These are phyloP conservation scores for Penicillium cataractarum DNA, from an alignment of 495 filamentous ascomycete species.

Conservation along the genomic window DNA sequence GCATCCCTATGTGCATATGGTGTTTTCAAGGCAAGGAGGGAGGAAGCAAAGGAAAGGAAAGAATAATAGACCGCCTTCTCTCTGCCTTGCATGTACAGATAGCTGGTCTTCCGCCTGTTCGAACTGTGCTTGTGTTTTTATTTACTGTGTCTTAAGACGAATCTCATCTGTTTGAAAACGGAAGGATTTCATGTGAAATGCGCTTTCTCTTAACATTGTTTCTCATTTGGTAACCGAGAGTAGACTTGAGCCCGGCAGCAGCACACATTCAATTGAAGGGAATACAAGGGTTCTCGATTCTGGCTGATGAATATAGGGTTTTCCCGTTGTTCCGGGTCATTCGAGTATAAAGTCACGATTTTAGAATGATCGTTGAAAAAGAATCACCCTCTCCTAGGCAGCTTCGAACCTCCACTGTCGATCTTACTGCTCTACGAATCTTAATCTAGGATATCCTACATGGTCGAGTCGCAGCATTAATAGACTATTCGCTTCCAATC, in stretches of 20 bases:
- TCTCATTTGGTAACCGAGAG: not conserved
- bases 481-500: not conserved
- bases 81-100: constrained; percentile 55
- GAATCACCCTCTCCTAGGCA: no score
- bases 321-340: no score
- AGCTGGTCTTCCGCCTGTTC: constrained; percentile 51
- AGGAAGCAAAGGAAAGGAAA: constrained; percentile 27
- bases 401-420: no score
- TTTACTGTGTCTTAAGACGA: constrained; percentile 37
- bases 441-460: no score
- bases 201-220: not conserved
- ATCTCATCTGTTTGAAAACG: constrained; percentile 43
- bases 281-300: no score
- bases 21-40: constrained; percentile 34
- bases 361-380: no score
- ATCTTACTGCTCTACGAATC: no score
- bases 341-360: no score
- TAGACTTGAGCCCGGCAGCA: not conserved
- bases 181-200: constrained; percentile 8
- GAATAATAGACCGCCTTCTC: constrained; percentile 36
- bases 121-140: constrained; percentile 45
- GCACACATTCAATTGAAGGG: not conserved
- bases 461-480: not conserved
- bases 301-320: no score
- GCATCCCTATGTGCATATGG: constrained; percentile 34